These are phyloP conservation scores for Flaveria brownii DNA, from an alignment of 129 eudicot species.

Conservation along the genomic window DNA sequence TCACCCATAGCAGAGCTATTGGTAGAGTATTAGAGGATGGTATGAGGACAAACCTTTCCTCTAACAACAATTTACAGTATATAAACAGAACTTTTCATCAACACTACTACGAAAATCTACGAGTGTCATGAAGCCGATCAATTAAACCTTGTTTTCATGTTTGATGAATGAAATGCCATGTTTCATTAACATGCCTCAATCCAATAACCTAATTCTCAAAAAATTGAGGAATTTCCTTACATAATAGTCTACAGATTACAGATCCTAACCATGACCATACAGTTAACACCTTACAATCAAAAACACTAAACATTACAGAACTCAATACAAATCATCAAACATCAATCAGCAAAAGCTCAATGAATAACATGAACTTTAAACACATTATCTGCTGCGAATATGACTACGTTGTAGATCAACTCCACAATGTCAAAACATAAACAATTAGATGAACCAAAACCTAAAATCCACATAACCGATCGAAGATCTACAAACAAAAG, in stretches of 20 bases:
- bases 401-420: neutral
- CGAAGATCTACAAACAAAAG: constrained; percentile 16
- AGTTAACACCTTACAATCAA: neutral
- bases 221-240: neutral
- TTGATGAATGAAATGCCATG: neutral
- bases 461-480: neutral
- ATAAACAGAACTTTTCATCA: constrained; percentile 6
- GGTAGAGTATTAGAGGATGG: too few species aligned
- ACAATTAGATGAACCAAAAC: neutral
- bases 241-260: neutral
- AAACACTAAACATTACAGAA: neutral
- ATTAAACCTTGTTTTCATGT: neutral
- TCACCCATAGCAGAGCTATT: too few species aligned
- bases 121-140: neutral
- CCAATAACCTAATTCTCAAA: neutral
- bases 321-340: constrained; percentile 6
- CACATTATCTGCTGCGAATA: neutral
- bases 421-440: neutral
- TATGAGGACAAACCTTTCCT: too few species aligned
- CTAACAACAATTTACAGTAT: neutral
- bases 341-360: neutral
- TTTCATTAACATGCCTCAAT: neutral
- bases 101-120: neutral
- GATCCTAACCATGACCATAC: constrained; percentile 6
- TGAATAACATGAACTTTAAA: too few species aligned